Conservation (phyloP, 2,329 filamentous ascomycete species). For the Apiospora malaysiana region DNA sequence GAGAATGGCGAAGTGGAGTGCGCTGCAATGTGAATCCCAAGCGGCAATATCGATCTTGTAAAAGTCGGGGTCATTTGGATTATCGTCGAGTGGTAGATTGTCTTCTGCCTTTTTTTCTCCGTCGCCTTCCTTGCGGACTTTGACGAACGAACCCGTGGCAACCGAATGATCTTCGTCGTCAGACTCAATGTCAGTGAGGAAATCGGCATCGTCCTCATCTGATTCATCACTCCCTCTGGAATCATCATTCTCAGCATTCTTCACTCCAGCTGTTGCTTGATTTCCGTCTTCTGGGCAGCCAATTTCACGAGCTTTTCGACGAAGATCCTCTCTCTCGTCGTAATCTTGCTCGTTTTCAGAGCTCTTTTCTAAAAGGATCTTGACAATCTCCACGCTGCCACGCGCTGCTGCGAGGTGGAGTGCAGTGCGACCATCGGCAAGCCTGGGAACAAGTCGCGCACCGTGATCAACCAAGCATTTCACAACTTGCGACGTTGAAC, state of each 20-base stretch:
- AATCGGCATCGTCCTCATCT: not conserved
- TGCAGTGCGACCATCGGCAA: constrained; percentile 81
- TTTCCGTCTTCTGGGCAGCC: not conserved
- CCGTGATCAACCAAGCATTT: constrained; percentile 73
- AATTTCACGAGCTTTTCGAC: constrained; percentile 42
- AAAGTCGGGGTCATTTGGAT: constrained; percentile 74
- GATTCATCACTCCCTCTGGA: constrained; percentile 48
- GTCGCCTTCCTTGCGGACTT: constrained; percentile 57
- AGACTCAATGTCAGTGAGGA: constrained; percentile 50
- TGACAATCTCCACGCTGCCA: constrained; percentile 72
- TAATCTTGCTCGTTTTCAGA: constrained; percentile 74
- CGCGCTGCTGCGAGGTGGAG: constrained; percentile 80
- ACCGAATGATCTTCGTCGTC: constrained; percentile 59
- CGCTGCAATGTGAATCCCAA: constrained; percentile 78
- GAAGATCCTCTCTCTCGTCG: constrained; percentile 60
- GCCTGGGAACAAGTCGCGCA: constrained; percentile 73
- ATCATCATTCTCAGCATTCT: constrained; percentile 40
- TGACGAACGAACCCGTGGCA: constrained; percentile 77
- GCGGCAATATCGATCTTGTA: constrained; percentile 80
- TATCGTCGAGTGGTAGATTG: constrained; percentile 55
- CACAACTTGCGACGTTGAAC: constrained; percentile 73
- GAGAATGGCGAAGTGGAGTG: constrained; percentile 80
- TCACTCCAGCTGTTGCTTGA: constrained; percentile 30
- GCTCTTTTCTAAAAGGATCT: constrained; percentile 75
- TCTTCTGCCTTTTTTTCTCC: constrained; percentile 45